These are phyloP conservation scores for Phytophthora lateralis DNA, from an alignment of 352 stramenopile genomes.

Conservation along the genomic window DNA sequence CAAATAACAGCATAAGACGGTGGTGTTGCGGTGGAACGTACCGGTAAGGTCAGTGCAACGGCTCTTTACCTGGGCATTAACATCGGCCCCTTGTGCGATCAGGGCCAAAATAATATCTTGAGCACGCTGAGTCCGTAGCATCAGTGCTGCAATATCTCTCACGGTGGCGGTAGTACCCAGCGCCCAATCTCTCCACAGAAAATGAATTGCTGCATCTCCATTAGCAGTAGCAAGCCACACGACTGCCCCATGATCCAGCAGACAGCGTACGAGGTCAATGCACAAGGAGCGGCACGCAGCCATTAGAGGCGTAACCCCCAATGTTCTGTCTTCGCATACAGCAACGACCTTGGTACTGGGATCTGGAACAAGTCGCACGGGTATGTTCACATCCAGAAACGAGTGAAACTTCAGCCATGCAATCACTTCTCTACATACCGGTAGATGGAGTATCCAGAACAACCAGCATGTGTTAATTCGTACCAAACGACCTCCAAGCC, in stretches of 20 bases:
- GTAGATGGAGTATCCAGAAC: slow-evolving; percentile 1
- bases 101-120: slow-evolving; percentile 48
- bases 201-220: slow-evolving; percentile 72
- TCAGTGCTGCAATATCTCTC: slow-evolving; percentile 33
- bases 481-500: background rate
- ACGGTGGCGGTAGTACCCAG: slow-evolving; percentile 27
- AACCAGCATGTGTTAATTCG: background rate
- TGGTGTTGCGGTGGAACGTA: background rate
- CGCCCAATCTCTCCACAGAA: slow-evolving; percentile 57
- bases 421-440: slow-evolving; percentile 51
- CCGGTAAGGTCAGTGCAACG: background rate
- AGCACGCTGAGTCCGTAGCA: slow-evolving; percentile 42
- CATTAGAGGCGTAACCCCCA: slow-evolving; percentile 76
- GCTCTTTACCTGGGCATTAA: slow-evolving; percentile 58
- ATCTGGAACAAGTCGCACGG: slow-evolving; percentile 28
- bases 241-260: slow-evolving; percentile 58
- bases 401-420: slow-evolving; percentile 63
- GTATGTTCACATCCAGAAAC: slow-evolving; percentile 75
- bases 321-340: slow-evolving; percentile 28
- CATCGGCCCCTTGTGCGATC: slow-evolving; percentile 36
- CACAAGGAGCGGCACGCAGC: slow-evolving; percentile 55
- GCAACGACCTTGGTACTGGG: slow-evolving; percentile 3
- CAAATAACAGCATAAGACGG: background rate
- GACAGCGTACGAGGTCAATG: slow-evolving; percentile 49
- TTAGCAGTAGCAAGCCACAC: slow-evolving; percentile 64